Conservation (phyloP, 1,284 basidiomycete genomes). For the Sanghuangporus weigelae region DNA sequence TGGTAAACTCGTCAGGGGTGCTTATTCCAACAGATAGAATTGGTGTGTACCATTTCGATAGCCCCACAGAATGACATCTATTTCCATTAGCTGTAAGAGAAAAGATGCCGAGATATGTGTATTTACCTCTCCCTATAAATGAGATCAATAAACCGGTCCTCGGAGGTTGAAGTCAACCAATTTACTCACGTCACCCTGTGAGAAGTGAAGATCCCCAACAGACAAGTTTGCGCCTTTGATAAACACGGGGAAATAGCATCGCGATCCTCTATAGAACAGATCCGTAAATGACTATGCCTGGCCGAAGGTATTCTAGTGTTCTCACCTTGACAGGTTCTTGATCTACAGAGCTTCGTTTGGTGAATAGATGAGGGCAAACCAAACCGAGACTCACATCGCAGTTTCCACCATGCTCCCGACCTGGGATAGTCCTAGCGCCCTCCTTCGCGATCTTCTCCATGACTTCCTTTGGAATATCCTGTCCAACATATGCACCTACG, state of each 20-base stretch:
- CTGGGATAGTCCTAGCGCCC: conserved; percentile 72
- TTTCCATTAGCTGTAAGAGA: not conserved
- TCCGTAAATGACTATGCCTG: conserved; percentile 5
- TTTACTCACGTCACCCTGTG: conserved; percentile 65
- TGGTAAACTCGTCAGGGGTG: conserved; percentile 25
- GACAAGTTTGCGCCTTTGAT: conserved; percentile 65
- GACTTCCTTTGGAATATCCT: conserved; percentile 46
- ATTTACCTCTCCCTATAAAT: conserved; percentile 48
- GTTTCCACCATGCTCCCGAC: conserved; percentile 79
- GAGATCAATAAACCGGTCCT: not conserved
- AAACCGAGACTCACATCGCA: conserved; percentile 51
- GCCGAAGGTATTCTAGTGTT: conserved; percentile 18
- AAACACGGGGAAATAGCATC: conserved; percentile 78
- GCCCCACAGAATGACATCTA: conserved; percentile 74
- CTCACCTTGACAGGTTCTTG: conserved; percentile 62
- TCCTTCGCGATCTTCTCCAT: conserved; percentile 55
- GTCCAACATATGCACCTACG: conserved; percentile 65
- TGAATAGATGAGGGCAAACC: not conserved
- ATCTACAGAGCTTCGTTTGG: conserved; percentile 39
- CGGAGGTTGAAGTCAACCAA: not conserved
- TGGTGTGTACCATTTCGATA: conserved; percentile 58
- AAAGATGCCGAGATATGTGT: not conserved
- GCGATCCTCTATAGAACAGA: conserved; percentile 42
- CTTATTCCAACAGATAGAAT: not conserved
- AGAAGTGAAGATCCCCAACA: conserved; percentile 78